Evolutionary conservation across 108 stramenopile species (phyloP).

Genomic region (Stephanodiscus minutulus): DNA sequence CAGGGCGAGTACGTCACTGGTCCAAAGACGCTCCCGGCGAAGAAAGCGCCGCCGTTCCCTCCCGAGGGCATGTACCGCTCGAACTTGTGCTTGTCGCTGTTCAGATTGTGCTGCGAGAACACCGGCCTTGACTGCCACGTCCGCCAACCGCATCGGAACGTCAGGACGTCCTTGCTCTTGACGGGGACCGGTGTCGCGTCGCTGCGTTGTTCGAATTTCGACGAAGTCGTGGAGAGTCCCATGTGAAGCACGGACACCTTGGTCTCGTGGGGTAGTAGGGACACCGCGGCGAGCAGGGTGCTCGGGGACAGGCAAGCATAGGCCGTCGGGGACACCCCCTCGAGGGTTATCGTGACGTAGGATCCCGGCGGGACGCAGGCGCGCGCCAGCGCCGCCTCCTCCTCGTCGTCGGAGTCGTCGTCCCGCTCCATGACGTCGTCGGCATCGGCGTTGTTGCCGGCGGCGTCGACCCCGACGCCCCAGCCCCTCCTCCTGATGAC

Average conservation of each 20-base stretch:
- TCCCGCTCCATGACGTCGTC: slow-evolving; percentile 36
- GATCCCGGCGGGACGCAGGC: slow-evolving; percentile 87
- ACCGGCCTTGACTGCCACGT: slow-evolving; percentile 90
- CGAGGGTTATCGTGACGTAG: slow-evolving; percentile 86
- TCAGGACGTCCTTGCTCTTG: slow-evolving; percentile 91
- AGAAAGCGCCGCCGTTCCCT: slow-evolving; percentile 62
- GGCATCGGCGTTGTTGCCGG: slow-evolving; percentile 3
- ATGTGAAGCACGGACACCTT: slow-evolving; percentile 95
- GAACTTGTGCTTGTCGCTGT: slow-evolving; percentile 99
- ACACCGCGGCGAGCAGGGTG: slow-evolving; percentile 71
- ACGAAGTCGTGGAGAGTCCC: slow-evolving; percentile 79
- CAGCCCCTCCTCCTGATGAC: slow-evolving; percentile 52
- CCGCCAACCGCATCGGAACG: slow-evolving; percentile 94
- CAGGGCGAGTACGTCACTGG: slow-evolving; percentile 94
- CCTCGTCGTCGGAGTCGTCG: slow-evolving; percentile 62
- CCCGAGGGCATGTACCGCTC: slow-evolving; percentile 92
- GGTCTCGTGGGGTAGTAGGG: slow-evolving; percentile 95
- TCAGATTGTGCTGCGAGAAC: slow-evolving; percentile 95
- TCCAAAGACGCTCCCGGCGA: slow-evolving; percentile 91
- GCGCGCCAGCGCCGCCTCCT: slow-evolving; percentile 67
- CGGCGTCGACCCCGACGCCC: slow-evolving; percentile 24
- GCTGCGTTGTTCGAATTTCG: slow-evolving; percentile 48
- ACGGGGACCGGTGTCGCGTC: slow-evolving; percentile 55
- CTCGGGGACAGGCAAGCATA: slow-evolving; percentile 51
- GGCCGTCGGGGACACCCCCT: slow-evolving; percentile 58